Evolutionary conservation across 2,329 filamentous ascomycete species (phyloP), one percentile per base, ranked within the genome.

Genomic region (Magnaporthiopsis rhizophila): DNA sequence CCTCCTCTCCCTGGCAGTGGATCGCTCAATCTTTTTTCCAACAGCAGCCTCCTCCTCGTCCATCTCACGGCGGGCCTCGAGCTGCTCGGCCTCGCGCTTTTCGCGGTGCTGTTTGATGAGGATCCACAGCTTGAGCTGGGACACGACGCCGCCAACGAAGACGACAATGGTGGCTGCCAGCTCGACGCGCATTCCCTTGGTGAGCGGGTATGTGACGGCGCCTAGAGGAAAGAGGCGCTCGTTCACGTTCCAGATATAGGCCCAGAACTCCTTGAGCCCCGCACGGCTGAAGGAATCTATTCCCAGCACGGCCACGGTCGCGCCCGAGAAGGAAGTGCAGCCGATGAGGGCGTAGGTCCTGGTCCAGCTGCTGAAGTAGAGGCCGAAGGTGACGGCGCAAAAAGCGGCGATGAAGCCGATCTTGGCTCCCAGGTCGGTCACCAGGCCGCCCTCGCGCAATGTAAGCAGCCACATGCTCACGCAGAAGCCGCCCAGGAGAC

Each of bases 221-320:
- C 86, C 84, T 2, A 92, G 77, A 0, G 93, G 93, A 71, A 98
- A 98, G 0, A 92, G 79, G 62, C 89, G 82, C 58, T 86, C 80
- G 74, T 97, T 97, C 56, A 98, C 76, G 59, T 79, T 79, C 94
- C 94, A 98, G 53, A 96, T 82, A 73, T 96, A 98, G 7, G 91
- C 83, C 94, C 94, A 98, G 69, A 97, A 97, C 74, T 98, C 94
- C 74, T 97, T 97, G 70, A 96, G 79, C 0, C 94, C 94, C n/a
- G 92, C 92, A 67, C 87, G 82, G 71, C 88, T 94, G 70, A 94
- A 96, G 75, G 92, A 96, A 74, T 98, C 94, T 65, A 98, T 90
- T 2, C 94, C 94, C 2, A 98, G 76, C 18, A 96, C 84, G 0
- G 89, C 81, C 3, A 86, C 86, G 0, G 92, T 97, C 3, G 92